Conservation (phyloP, 495 filamentous ascomycete genomes). For the Lepidopterella palustris region DNA sequence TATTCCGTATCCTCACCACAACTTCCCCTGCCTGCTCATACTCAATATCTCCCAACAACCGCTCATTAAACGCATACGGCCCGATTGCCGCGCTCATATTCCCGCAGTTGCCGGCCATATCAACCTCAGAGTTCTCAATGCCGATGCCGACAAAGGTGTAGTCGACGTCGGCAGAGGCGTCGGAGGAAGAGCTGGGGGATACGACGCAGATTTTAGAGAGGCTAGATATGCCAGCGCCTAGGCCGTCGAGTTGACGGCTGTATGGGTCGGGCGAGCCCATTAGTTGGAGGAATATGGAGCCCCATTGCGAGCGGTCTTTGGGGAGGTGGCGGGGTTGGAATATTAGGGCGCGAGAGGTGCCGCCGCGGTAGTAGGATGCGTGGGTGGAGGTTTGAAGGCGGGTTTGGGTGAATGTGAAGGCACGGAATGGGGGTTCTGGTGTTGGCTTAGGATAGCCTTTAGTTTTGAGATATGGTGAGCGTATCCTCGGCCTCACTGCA, state of each 20-base stretch:
- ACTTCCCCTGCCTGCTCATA: conserved; percentile 29
- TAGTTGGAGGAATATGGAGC: conserved; percentile 49
- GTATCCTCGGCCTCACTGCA: neutral
- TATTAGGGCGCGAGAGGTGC: conserved; percentile 63
- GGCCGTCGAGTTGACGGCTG: conserved; percentile 63
- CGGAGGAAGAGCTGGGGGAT: conserved; percentile 39
- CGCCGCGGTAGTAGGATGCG: conserved; percentile 66
- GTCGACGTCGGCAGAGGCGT: conserved; percentile 55
- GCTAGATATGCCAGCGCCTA: conserved; percentile 63
- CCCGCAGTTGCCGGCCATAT: conserved; percentile 66
- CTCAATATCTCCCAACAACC: conserved; percentile 36
- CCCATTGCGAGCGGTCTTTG: conserved; percentile 44
- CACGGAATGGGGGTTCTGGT: neutral
- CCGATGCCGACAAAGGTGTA: conserved; percentile 68
- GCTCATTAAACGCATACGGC: conserved; percentile 54
- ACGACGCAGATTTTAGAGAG: conserved; percentile 68
- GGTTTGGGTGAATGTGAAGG: neutral
- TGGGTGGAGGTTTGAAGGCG: conserved; percentile 35
- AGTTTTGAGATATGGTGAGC: neutral
- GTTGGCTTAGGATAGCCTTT: conserved; percentile 3
- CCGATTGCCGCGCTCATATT: conserved; percentile 67
- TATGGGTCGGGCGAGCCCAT: conserved; percentile 66
- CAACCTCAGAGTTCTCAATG: conserved; percentile 50
- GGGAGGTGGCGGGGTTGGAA: conserved; percentile 52
- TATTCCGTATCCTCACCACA: conserved; percentile 48